Evolutionary conservation across 139 green algal genomes (phyloP).

Genomic region (Tetradesmus lagerheimii): DNA sequence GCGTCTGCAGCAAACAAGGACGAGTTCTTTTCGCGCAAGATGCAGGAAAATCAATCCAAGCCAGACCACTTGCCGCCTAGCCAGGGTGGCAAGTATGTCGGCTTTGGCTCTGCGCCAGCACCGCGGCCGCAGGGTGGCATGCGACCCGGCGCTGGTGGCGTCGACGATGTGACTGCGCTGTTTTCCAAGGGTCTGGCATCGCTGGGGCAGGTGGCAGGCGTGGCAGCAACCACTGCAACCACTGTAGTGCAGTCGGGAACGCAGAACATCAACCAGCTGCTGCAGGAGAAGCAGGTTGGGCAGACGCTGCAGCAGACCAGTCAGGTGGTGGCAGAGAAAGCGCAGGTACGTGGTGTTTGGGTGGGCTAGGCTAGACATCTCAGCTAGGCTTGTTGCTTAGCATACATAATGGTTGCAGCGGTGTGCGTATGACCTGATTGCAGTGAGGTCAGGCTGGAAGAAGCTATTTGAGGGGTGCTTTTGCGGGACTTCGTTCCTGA

Average conservation of each 20-base stretch:
- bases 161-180: constrained; percentile 73
- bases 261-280: constrained; percentile 49
- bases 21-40: constrained; percentile 90
- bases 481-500: too few relatives aligned
- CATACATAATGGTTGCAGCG: too few relatives aligned
- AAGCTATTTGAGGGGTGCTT: too few relatives aligned
- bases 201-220: constrained; percentile 49
- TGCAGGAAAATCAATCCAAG: constrained; percentile 87
- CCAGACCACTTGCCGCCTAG: constrained; percentile 88
- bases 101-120: constrained; percentile 90
- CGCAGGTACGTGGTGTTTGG: constrained; percentile 48
- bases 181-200: constrained; percentile 72
- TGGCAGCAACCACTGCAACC: constrained; percentile 49
- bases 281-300: constrained; percentile 68
- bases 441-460: too few relatives aligned
- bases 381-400: too few relatives aligned
- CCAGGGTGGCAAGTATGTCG: constrained; percentile 99
- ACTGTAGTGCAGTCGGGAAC: constrained; percentile 39
- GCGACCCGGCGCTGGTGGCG: background rate
- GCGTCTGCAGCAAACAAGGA: constrained; percentile 89
- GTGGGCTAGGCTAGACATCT: background rate
- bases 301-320: constrained; percentile 57
- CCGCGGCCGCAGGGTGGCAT: constrained; percentile 23
- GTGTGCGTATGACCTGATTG: too few relatives aligned
- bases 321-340: constrained; percentile 57